phyloP scores from a whole-genome alignment of 1,139 yeast genomes.

The Arxiozyma slooffiae region DNA sequence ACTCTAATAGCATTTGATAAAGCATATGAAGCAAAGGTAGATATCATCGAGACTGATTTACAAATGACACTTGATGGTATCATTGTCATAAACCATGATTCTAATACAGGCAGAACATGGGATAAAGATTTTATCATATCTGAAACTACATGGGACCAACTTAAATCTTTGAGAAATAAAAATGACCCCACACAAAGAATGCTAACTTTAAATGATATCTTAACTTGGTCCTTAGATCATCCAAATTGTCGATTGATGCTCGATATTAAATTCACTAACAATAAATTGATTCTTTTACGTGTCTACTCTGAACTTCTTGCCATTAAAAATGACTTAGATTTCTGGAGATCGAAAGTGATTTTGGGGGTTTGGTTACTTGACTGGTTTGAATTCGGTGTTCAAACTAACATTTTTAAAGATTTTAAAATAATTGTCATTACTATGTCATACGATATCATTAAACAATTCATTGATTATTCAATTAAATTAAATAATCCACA shows the following conservation, averaged over 20 bases:
- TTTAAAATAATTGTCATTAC: constrained; percentile 48
- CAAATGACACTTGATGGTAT: constrained; percentile 68
- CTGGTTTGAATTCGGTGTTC: constrained; percentile 46
- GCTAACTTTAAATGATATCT: constrained; percentile 51
- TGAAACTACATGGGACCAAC: constrained; percentile 31
- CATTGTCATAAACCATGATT: constrained; percentile 62
- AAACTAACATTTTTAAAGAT: constrained; percentile 33
- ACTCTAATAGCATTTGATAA: constrained; percentile 63
- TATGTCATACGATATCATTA: constrained; percentile 35
- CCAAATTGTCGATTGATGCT: constrained; percentile 49
- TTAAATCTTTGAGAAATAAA: constrained; percentile 47
- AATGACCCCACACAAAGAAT: constrained; percentile 46
- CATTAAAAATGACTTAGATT: constrained; percentile 42
- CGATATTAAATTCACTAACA: constrained; percentile 70
- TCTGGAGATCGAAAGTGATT: constrained; percentile 61
- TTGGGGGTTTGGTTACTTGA: constrained; percentile 77
- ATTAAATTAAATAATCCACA: constrained; percentile 30
- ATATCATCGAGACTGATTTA: constrained; percentile 72
- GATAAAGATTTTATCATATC: constrained; percentile 31
- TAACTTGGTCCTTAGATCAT: constrained; percentile 47
- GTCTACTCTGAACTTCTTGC: constrained; percentile 42
- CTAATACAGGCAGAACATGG: constrained; percentile 32
- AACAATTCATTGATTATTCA: constrained; percentile 30
- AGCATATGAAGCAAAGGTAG: constrained; percentile 62
- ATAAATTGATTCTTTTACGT: constrained; percentile 45